Percentiles rank a stretch among this genome's conserved stretches.
These are phyloP conservation scores for Coniochaeta prunicola DNA, from an alignment of 2,329 filamentous ascomycete species.

Conservation along the genomic window DNA sequence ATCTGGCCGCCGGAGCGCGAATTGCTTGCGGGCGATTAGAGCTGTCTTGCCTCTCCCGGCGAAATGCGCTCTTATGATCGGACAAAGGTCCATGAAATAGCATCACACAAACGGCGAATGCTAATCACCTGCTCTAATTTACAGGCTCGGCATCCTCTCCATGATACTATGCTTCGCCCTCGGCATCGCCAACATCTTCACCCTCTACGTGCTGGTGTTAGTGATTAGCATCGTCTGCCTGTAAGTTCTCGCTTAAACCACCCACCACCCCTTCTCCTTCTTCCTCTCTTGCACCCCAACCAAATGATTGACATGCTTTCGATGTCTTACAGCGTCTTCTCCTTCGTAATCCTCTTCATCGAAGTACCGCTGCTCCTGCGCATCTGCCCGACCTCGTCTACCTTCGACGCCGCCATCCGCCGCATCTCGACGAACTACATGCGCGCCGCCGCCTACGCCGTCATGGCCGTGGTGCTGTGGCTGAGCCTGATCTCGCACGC, in stretches of 20 bases:
- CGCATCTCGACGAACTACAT: conserved; percentile 94
- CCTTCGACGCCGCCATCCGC: conserved; percentile 85
- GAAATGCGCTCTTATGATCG: not conserved
- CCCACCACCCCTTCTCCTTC: not conserved
- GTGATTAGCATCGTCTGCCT: conserved; percentile 46
- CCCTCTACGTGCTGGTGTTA: conserved; percentile 38
- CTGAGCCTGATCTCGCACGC: conserved; percentile 59
- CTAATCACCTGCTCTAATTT: conserved; percentile 11
- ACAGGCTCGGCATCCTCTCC: conserved; percentile 61
- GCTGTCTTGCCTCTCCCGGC: not conserved
- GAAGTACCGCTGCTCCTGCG: conserved; percentile 91
- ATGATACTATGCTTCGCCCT: conserved; percentile 66
- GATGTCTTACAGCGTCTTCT: conserved; percentile 46
- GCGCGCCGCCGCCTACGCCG: conserved; percentile 78
- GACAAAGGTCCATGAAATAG: not conserved
- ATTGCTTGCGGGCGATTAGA: not conserved
- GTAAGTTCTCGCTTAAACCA: conserved; percentile 32
- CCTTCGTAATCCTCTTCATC: conserved; percentile 72
- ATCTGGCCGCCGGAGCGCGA: not conserved
- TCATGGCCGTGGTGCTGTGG: conserved; percentile 81
- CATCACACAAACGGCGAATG: not conserved
- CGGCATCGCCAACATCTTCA: conserved; percentile 62
- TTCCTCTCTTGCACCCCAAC: not conserved
- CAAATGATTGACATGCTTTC: not conserved
- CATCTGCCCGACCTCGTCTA: conserved; percentile 90